Evolutionary conservation across 495 filamentous ascomycete genomes (phyloP), one percentile per base, ranked within the genome.

Genomic region (Hyaloscypha hepaticicola): DNA sequence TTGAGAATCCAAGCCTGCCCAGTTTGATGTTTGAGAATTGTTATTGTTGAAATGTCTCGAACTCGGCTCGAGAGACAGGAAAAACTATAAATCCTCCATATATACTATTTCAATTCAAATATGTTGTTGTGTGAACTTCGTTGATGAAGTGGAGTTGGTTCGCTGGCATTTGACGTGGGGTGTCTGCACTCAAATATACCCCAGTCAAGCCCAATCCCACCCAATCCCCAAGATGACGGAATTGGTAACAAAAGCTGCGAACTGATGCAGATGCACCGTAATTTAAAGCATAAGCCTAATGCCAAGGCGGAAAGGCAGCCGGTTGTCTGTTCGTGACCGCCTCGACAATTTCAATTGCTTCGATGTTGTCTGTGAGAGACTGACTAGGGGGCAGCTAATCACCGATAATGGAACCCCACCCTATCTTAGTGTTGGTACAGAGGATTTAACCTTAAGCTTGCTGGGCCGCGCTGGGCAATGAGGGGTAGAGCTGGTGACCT

Each of bases 371-470:
- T 24, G 50, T 24, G 50, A 19, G 16, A 1, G 50, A 24, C 25
- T 45, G 38, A 45, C 38, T 45, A 45, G 38, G 38, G 38, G 38
- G 38, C 12, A 9, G 38, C 38, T 45, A 58, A 58, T 45, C 14
- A 58, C 29, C 56, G 56, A 58, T 45, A 48, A 45, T 45, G 21
- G 56, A 19, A 55, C 50, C 60, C 60, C 60, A 41, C 50, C 56
- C 21, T 6, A 58, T 63, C 60, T 53, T 63, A 63, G 60, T 8
- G 60, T 29, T n/a, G n/a, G 25, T 25, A 22, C 14, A 3, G 22
- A 0, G 31, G 31, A 45, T 25, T 59, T 31, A 31, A 59, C 27
- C 55, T 62, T 62, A 62, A 62, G 60, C 45, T 62, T 62, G 60
- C 34, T 38, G 58, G 34, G 34, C n/a, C n/a, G n/a, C n/a, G 58